phyloP scores from a whole-genome alignment of 192 early-diverging fungal species.

The Entrophospora sp. region DNA sequence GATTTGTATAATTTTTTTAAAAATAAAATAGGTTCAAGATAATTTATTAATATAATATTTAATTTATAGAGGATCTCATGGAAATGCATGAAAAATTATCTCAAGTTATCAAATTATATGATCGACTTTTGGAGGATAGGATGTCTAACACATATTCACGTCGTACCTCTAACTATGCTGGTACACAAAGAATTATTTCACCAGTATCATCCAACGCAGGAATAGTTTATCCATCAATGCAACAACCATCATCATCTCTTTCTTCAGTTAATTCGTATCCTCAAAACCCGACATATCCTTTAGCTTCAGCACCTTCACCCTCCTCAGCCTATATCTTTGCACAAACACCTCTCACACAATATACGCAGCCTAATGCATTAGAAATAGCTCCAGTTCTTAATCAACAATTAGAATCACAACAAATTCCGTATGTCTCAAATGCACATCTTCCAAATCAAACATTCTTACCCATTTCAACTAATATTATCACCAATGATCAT shows the following conservation, averaged over 20 bases:
- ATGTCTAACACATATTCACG: conserved; percentile 32
- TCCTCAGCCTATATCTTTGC: conserved; percentile 3
- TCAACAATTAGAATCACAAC: not conserved
- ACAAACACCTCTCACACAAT: conserved; percentile 1
- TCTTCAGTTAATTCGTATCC: not conserved
- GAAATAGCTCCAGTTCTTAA: not conserved
- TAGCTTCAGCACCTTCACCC: conserved; percentile 15
- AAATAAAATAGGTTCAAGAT: too few species aligned
- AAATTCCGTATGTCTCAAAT: not conserved
- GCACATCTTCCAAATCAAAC: not conserved
- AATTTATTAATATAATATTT: not conserved
- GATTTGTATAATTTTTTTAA: not conserved
- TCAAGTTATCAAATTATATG: conserved; percentile 76
- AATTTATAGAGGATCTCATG: conserved; percentile 44
- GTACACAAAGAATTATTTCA: not conserved
- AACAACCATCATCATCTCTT: not conserved
- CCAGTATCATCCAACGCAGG: not conserved
- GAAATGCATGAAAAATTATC: conserved; percentile 78
- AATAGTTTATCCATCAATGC: conserved; percentile 9
- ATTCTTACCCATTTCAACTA: not conserved
- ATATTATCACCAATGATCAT: too few species aligned
- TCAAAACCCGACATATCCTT: conserved; percentile 4
- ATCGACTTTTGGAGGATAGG: conserved; percentile 75
- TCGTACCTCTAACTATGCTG: not conserved
- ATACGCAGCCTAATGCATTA: not conserved